Evolutionary conservation across 2,329 filamentous ascomycete genomes (phyloP), one percentile per base, ranked within the genome.

Genomic region (Alternaria arborescens): DNA sequence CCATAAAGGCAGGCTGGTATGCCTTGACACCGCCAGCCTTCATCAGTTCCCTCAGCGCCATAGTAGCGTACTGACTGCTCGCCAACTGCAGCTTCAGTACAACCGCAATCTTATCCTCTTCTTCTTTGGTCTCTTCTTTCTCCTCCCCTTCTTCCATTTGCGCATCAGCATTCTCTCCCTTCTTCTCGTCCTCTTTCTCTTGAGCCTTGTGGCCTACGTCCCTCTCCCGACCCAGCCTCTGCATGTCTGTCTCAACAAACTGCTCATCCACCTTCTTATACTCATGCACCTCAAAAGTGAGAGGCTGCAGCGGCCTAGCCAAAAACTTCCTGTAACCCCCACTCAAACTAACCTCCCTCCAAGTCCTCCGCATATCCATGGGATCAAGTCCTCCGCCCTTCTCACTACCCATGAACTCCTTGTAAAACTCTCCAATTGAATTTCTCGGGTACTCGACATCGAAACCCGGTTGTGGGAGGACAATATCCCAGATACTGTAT

Each of bases 391-490:
- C 81, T 11, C 94, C 94, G 62, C 95, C 94, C 64, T 87, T 86
- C 48, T 91, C 86, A 52, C 86, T 90, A 32, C 81, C 87, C 96
- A 99, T 99, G 80, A 97, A 96, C 3, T 87, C 85, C 65, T 86
- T 85, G 81, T 98, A 99, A 77, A 90, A 97, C 3, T 87, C 84
- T n/a, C 91, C 92, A 64, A 97, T 88, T 36, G 88, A 87, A 77
- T 99, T 98, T 22, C 84, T 76, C 0, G 95, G 95, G 75, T 98
- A 99, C 36, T 91, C 79, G 40, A 98, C 87, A 70, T 97, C 93
- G 81, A 89, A 97, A 18, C 95, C 95, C 0, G 95, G 95, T n/a
- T 91, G 89, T 3, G 96, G 94, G 3, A 99, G 85, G 12, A 99
- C 94, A 63, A 98, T 76, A 74, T 99, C 95, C 73, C 91, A 93